Percentiles rank a stretch among this genome's conserved stretches.
phyloP scores from a whole-genome alignment of 192 early-diverging fungal species.

The Pilaira anomala region DNA sequence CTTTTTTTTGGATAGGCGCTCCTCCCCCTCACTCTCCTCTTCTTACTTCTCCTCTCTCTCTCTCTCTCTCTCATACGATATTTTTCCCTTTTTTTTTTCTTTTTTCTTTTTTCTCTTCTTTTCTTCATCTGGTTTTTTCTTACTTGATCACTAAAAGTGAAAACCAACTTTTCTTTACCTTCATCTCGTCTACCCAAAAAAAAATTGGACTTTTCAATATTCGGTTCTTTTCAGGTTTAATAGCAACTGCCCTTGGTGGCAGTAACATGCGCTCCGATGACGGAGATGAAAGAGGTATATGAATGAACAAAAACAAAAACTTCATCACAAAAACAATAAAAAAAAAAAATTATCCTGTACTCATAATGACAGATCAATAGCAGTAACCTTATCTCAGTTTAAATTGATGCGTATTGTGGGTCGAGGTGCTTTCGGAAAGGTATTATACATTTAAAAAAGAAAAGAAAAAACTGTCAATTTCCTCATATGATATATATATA shows the following conservation, averaged over 20 bases:
- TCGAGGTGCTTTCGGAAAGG: conserved; percentile 87
- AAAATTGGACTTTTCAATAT: neutral
- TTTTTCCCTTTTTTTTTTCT: conserved; percentile 4
- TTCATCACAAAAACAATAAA: neutral
- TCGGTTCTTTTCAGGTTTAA: conserved; percentile 14
- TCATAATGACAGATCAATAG: conserved; percentile 4
- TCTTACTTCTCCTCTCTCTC: too few relatives aligned
- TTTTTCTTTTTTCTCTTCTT: conserved; percentile 2
- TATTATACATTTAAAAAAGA: conserved; percentile 24
- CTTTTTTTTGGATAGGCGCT: too few relatives aligned
- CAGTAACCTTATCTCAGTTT: conserved; percentile 78
- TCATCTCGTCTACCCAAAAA: neutral
- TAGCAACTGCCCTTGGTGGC: conserved; percentile 22
- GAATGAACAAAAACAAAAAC: too few relatives aligned
- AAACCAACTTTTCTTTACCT: neutral
- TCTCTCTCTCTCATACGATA: neutral
- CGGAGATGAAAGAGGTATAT: conserved; percentile 10
- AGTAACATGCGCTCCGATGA: conserved; percentile 9
- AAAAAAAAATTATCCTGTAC: neutral
- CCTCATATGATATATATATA: too few relatives aligned
- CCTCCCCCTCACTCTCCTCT: too few relatives aligned
- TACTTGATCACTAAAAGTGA: neutral
- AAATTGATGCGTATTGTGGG: conserved; percentile 72
- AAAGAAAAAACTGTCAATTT: too few relatives aligned
- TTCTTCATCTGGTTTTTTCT: neutral